These are phyloP conservation scores for Sicyos edulis DNA, from an alignment of 306 rosid species.

Conservation along the genomic window DNA sequence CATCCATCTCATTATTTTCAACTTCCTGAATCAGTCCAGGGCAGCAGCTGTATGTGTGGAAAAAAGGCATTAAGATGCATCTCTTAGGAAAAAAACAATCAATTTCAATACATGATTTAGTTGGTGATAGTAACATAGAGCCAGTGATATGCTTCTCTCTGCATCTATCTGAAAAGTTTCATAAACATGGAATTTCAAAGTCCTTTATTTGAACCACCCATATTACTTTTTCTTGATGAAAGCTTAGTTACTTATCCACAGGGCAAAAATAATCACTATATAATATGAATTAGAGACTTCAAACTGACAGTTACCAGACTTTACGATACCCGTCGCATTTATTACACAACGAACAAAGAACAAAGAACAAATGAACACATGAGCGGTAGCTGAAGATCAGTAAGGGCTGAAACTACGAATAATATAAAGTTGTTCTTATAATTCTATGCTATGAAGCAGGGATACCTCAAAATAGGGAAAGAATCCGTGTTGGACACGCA, in stretches of 20 bases:
- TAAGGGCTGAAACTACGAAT: neutral
- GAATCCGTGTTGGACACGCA: no score
- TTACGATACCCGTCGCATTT: no score
- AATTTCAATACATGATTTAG: slow-evolving; percentile 10
- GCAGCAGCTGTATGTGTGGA: neutral
- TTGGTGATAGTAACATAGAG: slow-evolving; percentile 14
- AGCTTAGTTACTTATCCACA: no score
- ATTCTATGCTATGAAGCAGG: neutral
- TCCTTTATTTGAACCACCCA: no score
- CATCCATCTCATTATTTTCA: slow-evolving; percentile 34
- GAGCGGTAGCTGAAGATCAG: neutral
- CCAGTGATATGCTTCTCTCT: slow-evolving; percentile 27
- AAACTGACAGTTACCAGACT: no score
- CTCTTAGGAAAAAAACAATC: neutral
- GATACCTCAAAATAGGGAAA: no score
- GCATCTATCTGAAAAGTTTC: slow-evolving; percentile 29
- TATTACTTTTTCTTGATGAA: no score
- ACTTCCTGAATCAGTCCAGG: slow-evolving; percentile 44
- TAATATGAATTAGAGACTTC: no score
- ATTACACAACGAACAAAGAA: no score
- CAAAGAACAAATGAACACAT: no score
- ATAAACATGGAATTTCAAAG: neutral
- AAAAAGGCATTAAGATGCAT: neutral
- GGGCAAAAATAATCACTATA: no score
- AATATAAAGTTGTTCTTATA: neutral